Percentiles rank a stretch among this genome's conserved stretches.
Conservation (phyloP, 371 early-diverging fungal species). For the Syncephalastrum sp. region DNA sequence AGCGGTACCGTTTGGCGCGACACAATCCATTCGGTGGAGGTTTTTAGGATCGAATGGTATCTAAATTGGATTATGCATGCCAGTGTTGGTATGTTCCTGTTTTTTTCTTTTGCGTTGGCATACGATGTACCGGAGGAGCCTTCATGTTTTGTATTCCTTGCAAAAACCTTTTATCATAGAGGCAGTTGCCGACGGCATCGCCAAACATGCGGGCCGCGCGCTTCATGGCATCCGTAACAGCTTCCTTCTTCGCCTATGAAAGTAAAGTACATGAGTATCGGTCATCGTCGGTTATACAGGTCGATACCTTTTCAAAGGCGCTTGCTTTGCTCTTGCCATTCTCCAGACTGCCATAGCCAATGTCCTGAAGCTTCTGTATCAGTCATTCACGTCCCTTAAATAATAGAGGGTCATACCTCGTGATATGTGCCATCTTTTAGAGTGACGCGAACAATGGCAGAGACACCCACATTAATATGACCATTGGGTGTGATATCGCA, state of each 20-base stretch:
- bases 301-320: constrained; percentile 84
- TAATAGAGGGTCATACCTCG: constrained; percentile 62
- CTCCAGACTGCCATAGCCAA: constrained; percentile 62
- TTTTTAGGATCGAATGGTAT: too few species aligned
- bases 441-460: constrained; percentile 85
- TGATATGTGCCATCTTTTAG: constrained; percentile 92
- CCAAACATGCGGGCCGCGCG: constrained; percentile 94
- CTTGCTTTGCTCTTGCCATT: constrained; percentile 77
- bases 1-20: too few species aligned
- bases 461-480: constrained; percentile 72
- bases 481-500: constrained; percentile 22
- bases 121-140: constrained; percentile 25
- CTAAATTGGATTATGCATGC: too few species aligned
- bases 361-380: constrained; percentile 23
- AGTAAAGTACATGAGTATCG: too few species aligned
- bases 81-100: too few species aligned
- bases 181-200: constrained; percentile 92
- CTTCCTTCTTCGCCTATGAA: constrained; percentile 89
- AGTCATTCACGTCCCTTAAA: neutral
- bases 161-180: constrained; percentile 90
- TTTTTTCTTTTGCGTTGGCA: too few species aligned
- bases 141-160: constrained; percentile 49
- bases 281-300: neutral
- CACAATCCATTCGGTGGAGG: too few species aligned
- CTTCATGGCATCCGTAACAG: constrained; percentile 96